phyloP scores from a whole-genome alignment of 2,329 filamentous ascomycete genomes.

The Calonectria naviculata region DNA sequence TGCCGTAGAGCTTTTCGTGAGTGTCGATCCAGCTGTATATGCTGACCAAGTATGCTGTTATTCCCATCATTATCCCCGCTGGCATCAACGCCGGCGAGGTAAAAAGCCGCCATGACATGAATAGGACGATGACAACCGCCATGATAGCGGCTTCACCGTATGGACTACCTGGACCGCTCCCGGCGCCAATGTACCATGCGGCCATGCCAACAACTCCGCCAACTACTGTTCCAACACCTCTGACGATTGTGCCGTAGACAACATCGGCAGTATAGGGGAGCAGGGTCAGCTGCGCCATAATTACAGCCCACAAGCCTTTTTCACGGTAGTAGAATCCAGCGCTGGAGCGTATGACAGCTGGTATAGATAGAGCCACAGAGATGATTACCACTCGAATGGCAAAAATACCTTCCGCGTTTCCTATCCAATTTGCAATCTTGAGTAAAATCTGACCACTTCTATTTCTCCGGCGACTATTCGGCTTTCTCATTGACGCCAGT shows the following conservation, averaged over 20 bases:
- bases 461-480: conserved; percentile 19
- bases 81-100: conserved; percentile 28
- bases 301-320: conserved; percentile 33
- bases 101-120: conserved; percentile 37
- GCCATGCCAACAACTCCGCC: conserved; percentile 16
- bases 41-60: conserved; percentile 30
- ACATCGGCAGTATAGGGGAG: conserved; percentile 34
- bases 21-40: conserved; percentile 36
- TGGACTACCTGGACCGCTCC: conserved; percentile 19
- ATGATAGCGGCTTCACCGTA: conserved; percentile 32
- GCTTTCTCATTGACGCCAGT: conserved; percentile 9
- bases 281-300: conserved; percentile 34
- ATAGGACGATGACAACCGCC: conserved; percentile 24
- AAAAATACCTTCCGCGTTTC: conserved; percentile 8
- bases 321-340: conserved; percentile 34
- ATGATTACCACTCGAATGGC: conserved; percentile 12
- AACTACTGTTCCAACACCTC: conserved; percentile 9
- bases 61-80: conserved; percentile 32
- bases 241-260: conserved; percentile 24
- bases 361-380: conserved; percentile 5
- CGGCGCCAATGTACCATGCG: conserved; percentile 16
- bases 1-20: conserved; percentile 29
- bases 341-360: conserved; percentile 16
- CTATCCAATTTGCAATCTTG: background rate
- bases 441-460: background rate